Evolutionary conservation across 2,329 filamentous ascomycete genomes (phyloP).

Genomic region (Claviceps sp.): DNA sequence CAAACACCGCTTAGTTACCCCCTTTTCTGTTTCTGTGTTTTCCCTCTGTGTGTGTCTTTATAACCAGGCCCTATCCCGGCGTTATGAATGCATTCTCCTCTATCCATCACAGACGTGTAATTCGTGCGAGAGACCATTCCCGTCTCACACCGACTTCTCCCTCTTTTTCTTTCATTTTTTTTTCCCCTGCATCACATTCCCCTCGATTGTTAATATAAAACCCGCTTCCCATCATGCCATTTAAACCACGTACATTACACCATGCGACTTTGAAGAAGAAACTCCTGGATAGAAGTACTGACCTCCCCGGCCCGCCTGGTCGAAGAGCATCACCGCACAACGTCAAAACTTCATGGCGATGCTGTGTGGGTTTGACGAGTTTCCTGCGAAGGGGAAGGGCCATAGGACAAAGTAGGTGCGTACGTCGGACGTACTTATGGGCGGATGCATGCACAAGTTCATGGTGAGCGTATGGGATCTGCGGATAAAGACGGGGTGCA

Average conservation of each 20-base stretch:
- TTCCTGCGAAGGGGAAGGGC: not conserved
- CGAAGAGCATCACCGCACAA: constrained; percentile 40
- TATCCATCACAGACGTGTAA: too few species aligned
- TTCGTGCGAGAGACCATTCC: not conserved
- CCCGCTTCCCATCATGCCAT: too few species aligned
- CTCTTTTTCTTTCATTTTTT: not conserved
- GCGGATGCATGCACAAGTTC: not conserved
- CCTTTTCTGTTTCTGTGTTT: not conserved
- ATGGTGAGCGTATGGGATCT: not conserved
- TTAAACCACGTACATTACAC: too few species aligned
- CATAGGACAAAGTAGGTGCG: not conserved
- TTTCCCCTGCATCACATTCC: not conserved
- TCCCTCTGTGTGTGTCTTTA: too few species aligned
- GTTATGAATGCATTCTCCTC: too few species aligned
- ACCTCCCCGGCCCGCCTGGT: not conserved
- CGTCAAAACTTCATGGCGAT: constrained; percentile 42
- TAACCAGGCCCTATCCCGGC: too few species aligned
- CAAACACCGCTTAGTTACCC: not conserved
- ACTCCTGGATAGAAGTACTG: not conserved
- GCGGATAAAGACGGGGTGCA: too few species aligned
- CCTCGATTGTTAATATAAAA: too few species aligned
- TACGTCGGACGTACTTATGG: not conserved
- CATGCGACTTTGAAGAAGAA: too few species aligned
- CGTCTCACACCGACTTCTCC: not conserved
- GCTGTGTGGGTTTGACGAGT: constrained; percentile 34